Base-by-base conservation (phyloP, 352 stramenopile species). In the Phytopythium ostracodes region DNA sequence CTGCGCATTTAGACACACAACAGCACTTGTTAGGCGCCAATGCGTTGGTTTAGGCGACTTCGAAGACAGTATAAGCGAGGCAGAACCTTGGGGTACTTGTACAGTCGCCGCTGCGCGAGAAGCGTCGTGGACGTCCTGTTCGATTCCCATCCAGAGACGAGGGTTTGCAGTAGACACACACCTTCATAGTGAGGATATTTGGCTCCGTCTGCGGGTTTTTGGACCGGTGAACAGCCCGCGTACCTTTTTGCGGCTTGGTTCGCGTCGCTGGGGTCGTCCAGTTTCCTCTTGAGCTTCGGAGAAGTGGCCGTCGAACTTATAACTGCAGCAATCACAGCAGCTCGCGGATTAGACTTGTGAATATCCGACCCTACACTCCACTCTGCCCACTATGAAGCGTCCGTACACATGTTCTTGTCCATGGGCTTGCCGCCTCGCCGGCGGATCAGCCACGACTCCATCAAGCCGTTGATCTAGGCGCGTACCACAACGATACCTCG, bases 371-470 rank as follows among this genome's bases (percentile, higher is more conserved):
- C 20, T 49, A 8, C 15, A n/a, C 10, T 5, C 6, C 44, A 51
- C 15, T 6, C 17, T 22, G 9, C 15, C 20, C 8, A 29, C 44
- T 11, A 24, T 20, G 46, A 53, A 53, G 20, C 46, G 46, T 22
- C 6, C 47, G 47, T 54, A 56, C 52, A 58, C 61, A 77, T 80
- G 46, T 68, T 79, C 63, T 88, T 91, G 59, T 93, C 84, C 69
- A 93, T 87, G 20, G 84, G 80, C 46, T 93, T 93, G 15, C 84
- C 84, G 43, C 84, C 84, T 8, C 84, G 81, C n/a, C 84, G 76
- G 46, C 81, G 81, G 51, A 93, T 91, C 29, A 93, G 66, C 84
- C 84, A 93, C 64, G 80, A 84, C 68, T 93, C 84, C 84, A 93
- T 93, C 46, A 93, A 62, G 8, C 84, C 84, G 59, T 93, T 93